Evolutionary conservation across 768 basidiomycete genomes (phyloP).

Genomic region (Myochromella boudieri): DNA sequence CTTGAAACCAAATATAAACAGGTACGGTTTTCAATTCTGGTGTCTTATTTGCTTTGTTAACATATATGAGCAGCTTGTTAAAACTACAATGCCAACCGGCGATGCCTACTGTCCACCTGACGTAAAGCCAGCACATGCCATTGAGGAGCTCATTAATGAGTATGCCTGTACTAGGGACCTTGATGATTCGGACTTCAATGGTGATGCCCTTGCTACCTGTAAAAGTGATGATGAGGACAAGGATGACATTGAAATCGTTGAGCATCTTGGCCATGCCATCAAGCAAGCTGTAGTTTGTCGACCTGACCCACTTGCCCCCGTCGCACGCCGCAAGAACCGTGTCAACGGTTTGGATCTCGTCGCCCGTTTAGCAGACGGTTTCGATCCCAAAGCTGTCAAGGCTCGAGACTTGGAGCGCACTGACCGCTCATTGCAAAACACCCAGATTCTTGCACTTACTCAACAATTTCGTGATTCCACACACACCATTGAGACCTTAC

Average conservation of each 20-base stretch:
- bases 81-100: too few relatives aligned
- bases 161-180: too few relatives aligned
- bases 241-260: not conserved
- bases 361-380: too few relatives aligned
- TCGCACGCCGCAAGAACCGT: constrained; percentile 2
- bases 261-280: too few relatives aligned
- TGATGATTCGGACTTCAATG: too few relatives aligned
- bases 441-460: constrained; percentile 6
- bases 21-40: not conserved
- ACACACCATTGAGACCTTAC: constrained; percentile 14
- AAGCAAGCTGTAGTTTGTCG: not conserved
- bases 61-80: constrained; percentile 1
- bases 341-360: constrained; percentile 14
- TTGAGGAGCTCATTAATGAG: too few relatives aligned
- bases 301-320: too few relatives aligned
- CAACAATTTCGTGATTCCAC: too few relatives aligned
- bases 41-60: not conserved
- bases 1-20: too few relatives aligned
- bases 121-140: constrained; percentile 1
- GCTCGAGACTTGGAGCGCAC: constrained; percentile 7
- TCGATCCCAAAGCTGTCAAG: constrained; percentile 21
- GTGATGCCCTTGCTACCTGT: too few relatives aligned
- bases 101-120: constrained; percentile 7
- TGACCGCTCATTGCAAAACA: too few relatives aligned
- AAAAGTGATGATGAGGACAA: too few relatives aligned